Conservation (phyloP, 495 filamentous ascomycete species). For the Penicillium paxilli region DNA sequence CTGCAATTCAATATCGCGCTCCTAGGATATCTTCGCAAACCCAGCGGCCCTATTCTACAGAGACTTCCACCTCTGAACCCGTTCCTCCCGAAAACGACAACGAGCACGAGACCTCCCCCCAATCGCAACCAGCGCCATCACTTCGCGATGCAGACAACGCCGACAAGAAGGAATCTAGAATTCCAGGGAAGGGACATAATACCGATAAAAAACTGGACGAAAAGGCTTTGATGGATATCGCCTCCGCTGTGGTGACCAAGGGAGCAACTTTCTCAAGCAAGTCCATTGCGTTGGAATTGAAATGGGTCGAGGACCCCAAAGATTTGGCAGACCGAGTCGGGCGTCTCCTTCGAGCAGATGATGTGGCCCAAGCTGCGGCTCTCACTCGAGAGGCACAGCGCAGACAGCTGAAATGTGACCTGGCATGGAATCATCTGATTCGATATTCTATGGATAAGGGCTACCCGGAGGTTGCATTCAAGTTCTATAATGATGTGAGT, state of each 20-base stretch:
- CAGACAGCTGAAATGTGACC: conserved; percentile 56
- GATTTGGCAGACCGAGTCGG: conserved; percentile 64
- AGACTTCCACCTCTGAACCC: background rate
- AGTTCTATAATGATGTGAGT: conserved; percentile 80
- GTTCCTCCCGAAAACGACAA: background rate
- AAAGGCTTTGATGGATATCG: conserved; percentile 22
- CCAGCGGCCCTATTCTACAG: conserved; percentile 4
- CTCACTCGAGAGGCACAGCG: conserved; percentile 66
- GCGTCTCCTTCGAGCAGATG: conserved; percentile 50
- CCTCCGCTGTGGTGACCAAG: background rate
- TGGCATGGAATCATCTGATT: conserved; percentile 87
- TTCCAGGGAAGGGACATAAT: background rate
- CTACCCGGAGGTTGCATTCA: conserved; percentile 61
- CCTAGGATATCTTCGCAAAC: background rate
- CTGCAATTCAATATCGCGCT: background rate
- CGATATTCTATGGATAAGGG: conserved; percentile 64
- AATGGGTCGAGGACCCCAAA: conserved; percentile 64
- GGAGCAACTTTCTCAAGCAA: conserved; percentile 14
- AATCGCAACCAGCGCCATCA: background rate
- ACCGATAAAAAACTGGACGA: background rate
- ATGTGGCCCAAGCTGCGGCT: conserved; percentile 61
- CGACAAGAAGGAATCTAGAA: background rate
- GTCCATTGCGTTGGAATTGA: conserved; percentile 52
- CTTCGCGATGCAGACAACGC: background rate
- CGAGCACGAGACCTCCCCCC: background rate